These are phyloP conservation scores for Fraxinus paxiana DNA, from an alignment of 305 asterid genomes.

Conservation along the genomic window DNA sequence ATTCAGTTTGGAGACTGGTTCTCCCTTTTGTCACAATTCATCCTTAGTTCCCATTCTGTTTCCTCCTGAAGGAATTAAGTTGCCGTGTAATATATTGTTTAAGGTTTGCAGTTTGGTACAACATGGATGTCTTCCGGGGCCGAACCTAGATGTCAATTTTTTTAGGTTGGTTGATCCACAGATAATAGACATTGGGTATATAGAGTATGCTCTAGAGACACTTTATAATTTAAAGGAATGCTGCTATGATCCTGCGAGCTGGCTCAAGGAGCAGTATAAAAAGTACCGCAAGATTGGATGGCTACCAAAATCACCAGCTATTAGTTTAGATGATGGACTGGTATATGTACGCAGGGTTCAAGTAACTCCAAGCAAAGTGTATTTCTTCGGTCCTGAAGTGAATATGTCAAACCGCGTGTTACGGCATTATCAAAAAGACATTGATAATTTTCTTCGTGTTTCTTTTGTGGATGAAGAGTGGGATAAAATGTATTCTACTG, in stretches of 20 bases:
- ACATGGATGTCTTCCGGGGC: slow-evolving; percentile 74
- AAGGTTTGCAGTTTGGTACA: slow-evolving; percentile 68
- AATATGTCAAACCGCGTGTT: slow-evolving; percentile 74
- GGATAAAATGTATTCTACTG: slow-evolving; percentile 61
- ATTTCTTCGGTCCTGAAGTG: slow-evolving; percentile 79
- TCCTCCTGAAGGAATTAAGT: slow-evolving; percentile 43
- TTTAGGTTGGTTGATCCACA: slow-evolving; percentile 51
- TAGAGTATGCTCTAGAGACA: slow-evolving; percentile 68
- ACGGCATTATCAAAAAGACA: slow-evolving; percentile 47
- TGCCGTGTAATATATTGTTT: slow-evolving; percentile 62
- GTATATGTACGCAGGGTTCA: slow-evolving; percentile 73
- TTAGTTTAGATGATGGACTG: slow-evolving; percentile 58
- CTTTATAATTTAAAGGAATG: slow-evolving; percentile 60
- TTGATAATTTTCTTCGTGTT: slow-evolving; percentile 79
- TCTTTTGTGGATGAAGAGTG: slow-evolving; percentile 89
- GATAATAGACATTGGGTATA: slow-evolving; percentile 24
- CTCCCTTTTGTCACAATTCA: slow-evolving; percentile 37
- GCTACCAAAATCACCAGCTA: slow-evolving; percentile 48
- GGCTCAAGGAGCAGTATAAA: slow-evolving; percentile 53
- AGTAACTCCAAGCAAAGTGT: slow-evolving; percentile 76
- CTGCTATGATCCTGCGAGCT: slow-evolving; percentile 68
- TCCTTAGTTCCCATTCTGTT: slow-evolving; percentile 63
- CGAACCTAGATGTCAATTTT: slow-evolving; percentile 45
- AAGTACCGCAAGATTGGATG: slow-evolving; percentile 29
- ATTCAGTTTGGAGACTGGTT: slow-evolving; percentile 36